Conservation (phyloP, 2,329 filamentous ascomycete genomes). For the Zymoseptoria passerinii region DNA sequence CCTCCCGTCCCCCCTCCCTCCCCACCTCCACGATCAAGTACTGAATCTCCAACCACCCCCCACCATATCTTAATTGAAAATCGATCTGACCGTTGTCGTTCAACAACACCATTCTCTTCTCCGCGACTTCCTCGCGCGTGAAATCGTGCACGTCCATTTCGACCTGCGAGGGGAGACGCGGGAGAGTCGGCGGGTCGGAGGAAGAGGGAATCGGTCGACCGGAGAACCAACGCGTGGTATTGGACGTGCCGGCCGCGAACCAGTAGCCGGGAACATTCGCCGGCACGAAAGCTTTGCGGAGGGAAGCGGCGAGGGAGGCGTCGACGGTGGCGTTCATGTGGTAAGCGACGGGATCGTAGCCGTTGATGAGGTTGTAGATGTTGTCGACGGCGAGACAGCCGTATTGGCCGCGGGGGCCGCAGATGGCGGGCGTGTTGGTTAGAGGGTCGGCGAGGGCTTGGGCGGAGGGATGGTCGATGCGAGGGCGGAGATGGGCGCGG, state of each 20-base stretch:
- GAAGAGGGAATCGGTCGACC: slow-evolving; percentile 22
- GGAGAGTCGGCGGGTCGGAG: slow-evolving; percentile 23
- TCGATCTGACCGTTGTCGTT: slow-evolving; percentile 98
- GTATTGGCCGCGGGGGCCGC: slow-evolving; percentile 71
- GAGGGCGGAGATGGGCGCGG: slow-evolving; percentile 61
- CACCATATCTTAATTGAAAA: slow-evolving; percentile 74
- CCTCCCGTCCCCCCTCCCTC: slow-evolving; percentile 57
- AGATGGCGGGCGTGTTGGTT: slow-evolving; percentile 46
- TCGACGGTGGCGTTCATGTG: slow-evolving; percentile 87
- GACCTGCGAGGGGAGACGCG: slow-evolving; percentile 46
- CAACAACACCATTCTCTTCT: slow-evolving; percentile 75
- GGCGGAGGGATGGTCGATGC: slow-evolving; percentile 66
- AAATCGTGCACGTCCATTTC: slow-evolving; percentile 96
- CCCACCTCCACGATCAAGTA: slow-evolving; percentile 90
- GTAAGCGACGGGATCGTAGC: slow-evolving; percentile 77
- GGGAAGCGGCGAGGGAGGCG: slow-evolving; percentile 62
- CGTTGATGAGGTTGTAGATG: slow-evolving; percentile 84
- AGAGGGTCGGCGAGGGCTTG: slow-evolving; percentile 58
- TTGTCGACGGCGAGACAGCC: slow-evolving; percentile 93
- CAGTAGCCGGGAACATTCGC: slow-evolving; percentile 49
- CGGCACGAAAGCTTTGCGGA: slow-evolving; percentile 74
- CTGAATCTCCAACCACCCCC: slow-evolving; percentile 84
- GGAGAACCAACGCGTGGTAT: slow-evolving; percentile 34
- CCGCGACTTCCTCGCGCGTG: slow-evolving; percentile 80
- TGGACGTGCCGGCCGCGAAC: slow-evolving; percentile 30